A percentile compares a stretch with the other conserved stretches of the same genome.
These are phyloP conservation scores for Neofusicoccum laricinum DNA, from an alignment of 2,329 filamentous ascomycete species.

Conservation along the genomic window DNA sequence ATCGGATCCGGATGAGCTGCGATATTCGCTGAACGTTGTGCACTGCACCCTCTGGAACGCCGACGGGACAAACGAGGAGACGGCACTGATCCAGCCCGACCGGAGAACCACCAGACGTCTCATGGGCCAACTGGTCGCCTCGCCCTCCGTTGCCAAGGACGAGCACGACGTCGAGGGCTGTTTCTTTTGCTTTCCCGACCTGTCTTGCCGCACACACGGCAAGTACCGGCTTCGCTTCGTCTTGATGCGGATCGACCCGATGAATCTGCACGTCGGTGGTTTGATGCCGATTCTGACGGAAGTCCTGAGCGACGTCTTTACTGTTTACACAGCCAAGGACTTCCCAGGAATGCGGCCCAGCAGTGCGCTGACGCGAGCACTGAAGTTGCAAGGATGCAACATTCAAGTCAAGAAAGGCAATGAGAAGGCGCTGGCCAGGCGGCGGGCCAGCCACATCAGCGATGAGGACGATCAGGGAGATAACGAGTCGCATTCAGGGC, in stretches of 20 bases:
- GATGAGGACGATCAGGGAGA: conserved; percentile 41
- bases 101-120: conserved; percentile 69
- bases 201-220: conserved; percentile 75
- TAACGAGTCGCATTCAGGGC: conserved; percentile 31
- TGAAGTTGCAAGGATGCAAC: conserved; percentile 77
- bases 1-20: conserved; percentile 56
- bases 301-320: conserved; percentile 67
- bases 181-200: conserved; percentile 82
- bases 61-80: conserved; percentile 64
- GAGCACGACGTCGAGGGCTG: conserved; percentile 71
- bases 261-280: conserved; percentile 52
- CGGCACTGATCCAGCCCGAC: conserved; percentile 66
- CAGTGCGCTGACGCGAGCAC: conserved; percentile 67
- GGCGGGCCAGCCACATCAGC: conserved; percentile 36
- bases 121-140: conserved; percentile 77
- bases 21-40: conserved; percentile 67
- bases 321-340: conserved; percentile 79
- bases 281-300: conserved; percentile 50
- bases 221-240: conserved; percentile 73
- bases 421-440: conserved; percentile 54
- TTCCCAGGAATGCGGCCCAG: conserved; percentile 82
- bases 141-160: conserved; percentile 72
- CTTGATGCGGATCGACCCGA: conserved; percentile 68
- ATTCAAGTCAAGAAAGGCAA: conserved; percentile 87
- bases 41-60: conserved; percentile 76